Conservation (phyloP, 495 filamentous ascomycete species). For the Penicillium psychrofluorescens region DNA sequence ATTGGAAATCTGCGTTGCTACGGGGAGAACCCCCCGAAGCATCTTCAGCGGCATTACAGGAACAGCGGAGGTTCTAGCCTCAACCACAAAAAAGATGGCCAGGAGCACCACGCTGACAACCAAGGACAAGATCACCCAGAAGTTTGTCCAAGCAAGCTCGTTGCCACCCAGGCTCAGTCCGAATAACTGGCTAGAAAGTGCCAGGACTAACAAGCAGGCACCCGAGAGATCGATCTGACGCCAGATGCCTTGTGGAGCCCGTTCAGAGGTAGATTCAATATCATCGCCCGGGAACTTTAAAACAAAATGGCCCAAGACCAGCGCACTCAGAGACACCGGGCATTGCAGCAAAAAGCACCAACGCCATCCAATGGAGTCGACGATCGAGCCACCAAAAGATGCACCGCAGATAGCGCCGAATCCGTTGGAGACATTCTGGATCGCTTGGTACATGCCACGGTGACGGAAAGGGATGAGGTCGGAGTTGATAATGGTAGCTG, state of each 20-base stretch:
- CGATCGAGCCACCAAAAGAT: slow-evolving; percentile 56
- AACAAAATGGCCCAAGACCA: slow-evolving; percentile 46
- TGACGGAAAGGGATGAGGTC: slow-evolving; percentile 59
- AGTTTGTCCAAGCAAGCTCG: slow-evolving; percentile 50
- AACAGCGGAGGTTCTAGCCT: slow-evolving; percentile 50
- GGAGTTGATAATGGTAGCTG: slow-evolving; percentile 58
- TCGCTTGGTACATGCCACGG: slow-evolving; percentile 57
- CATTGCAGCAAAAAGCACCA: slow-evolving; percentile 47
- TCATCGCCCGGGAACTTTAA: slow-evolving; percentile 33
- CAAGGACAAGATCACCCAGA: slow-evolving; percentile 47
- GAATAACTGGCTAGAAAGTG: slow-evolving; percentile 50
- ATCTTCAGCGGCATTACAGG: slow-evolving; percentile 54
- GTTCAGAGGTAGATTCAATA: slow-evolving; percentile 10
- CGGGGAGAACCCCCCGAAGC: slow-evolving; percentile 43
- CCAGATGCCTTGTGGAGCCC: slow-evolving; percentile 36
- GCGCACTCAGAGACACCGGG: slow-evolving; percentile 44
- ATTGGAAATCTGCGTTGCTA: slow-evolving; percentile 51
- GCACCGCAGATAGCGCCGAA: slow-evolving; percentile 62
- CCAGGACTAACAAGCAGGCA: slow-evolving; percentile 47
- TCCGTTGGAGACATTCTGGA: slow-evolving; percentile 55
- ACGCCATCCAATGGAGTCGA: slow-evolving; percentile 61
- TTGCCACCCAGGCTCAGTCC: slow-evolving; percentile 57
- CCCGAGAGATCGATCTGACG: slow-evolving; percentile 50
- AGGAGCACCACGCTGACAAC: slow-evolving; percentile 44
- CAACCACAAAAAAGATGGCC: slow-evolving; percentile 43